A percentile compares a stretch with the other conserved stretches of the same genome.
These are phyloP conservation scores for Chaetomium sp. DNA, from an alignment of 2,329 filamentous ascomycete genomes.

Conservation along the genomic window DNA sequence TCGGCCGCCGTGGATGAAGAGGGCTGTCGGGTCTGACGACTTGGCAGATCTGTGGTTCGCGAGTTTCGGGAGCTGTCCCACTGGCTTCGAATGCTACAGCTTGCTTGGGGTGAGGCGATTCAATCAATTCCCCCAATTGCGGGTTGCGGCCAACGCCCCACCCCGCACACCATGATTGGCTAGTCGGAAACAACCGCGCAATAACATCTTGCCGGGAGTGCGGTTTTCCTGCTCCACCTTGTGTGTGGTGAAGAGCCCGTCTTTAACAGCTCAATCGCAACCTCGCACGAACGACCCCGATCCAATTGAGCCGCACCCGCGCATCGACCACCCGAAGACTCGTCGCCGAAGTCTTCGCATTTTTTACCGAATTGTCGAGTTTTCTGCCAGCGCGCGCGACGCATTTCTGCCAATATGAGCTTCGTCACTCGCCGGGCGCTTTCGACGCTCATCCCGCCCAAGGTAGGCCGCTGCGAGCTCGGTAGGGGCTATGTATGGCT, in stretches of 20 bases:
- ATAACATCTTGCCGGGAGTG: conserved; percentile 25
- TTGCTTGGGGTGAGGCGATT: conserved; percentile 8
- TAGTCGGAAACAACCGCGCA: conserved; percentile 31
- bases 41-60: too few species aligned
- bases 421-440: conserved; percentile 84
- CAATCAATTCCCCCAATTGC: conserved; percentile 12
- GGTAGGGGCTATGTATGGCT: neutral
- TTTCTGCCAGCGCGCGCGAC: conserved; percentile 14
- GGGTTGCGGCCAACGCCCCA: conserved; percentile 1
- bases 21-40: too few species aligned
- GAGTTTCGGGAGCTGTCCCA: neutral
- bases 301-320: conserved; percentile 20
- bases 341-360: conserved; percentile 23
- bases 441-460: conserved; percentile 97
- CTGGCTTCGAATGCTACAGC: neutral
- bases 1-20: too few species aligned
- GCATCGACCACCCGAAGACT: conserved; percentile 15
- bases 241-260: neutral
- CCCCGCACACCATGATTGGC: conserved; percentile 14
- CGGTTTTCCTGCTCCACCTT: conserved; percentile 20
- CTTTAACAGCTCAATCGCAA: conserved; percentile 24
- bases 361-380: conserved; percentile 19
- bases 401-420: conserved; percentile 66
- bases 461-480: conserved; percentile 54
- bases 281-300: conserved; percentile 12